A percentile compares a stretch with the other conserved stretches of the same genome.
These are phyloP conservation scores for Suillus tomentosus DNA, from an alignment of 768 basidiomycete genomes.

Conservation along the genomic window DNA sequence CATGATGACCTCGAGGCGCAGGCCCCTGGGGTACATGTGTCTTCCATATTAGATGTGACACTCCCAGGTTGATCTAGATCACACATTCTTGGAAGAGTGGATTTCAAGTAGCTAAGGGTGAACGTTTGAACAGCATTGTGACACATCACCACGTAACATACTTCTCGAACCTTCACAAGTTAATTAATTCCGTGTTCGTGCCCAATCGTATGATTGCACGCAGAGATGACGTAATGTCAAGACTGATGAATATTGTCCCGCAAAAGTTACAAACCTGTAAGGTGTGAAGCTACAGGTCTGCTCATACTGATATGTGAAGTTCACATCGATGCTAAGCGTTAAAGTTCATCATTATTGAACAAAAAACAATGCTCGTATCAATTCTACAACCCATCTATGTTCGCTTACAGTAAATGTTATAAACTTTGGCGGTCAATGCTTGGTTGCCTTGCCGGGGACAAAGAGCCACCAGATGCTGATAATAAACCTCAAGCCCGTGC, in stretches of 20 bases:
- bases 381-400: constrained; percentile 6
- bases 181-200: not conserved
- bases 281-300: not conserved
- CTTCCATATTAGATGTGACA: not conserved
- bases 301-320: not conserved
- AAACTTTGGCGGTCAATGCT: not conserved
- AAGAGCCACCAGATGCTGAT: constrained; percentile 64
- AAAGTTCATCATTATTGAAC: not conserved
- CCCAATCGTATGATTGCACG: not conserved
- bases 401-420: constrained; percentile 4
- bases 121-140: not conserved
- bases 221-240: not conserved
- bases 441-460: constrained; percentile 38
- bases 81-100: not conserved
- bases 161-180: constrained; percentile 8
- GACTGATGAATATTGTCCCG: not conserved
- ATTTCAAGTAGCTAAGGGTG: not conserved
- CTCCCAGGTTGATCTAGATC: not conserved
- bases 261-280: not conserved
- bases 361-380: not conserved
- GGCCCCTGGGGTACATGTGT: not conserved
- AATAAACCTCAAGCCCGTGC: constrained; percentile 61
- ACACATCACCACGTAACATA: not conserved
- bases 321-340: not conserved
- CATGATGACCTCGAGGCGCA: not conserved